Conservation (phyloP, 2,329 filamentous ascomycete species). For the Penicillium sp. region DNA sequence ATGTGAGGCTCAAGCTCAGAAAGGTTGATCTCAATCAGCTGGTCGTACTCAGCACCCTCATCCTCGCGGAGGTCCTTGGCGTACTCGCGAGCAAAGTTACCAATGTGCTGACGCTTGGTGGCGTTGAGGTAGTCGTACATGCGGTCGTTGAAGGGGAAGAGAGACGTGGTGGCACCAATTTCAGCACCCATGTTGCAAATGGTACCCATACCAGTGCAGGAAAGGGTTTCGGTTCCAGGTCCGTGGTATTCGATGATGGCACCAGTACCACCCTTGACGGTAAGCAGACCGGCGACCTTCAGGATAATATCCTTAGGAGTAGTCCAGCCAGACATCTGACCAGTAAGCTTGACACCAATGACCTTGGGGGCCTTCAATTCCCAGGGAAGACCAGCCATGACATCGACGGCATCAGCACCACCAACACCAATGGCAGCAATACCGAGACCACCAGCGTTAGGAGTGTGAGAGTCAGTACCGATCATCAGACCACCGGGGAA, state of each 20-base stretch:
- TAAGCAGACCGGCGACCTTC: slow-evolving; percentile 93
- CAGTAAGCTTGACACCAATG: slow-evolving; percentile 93
- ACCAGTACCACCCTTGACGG: slow-evolving; percentile 96
- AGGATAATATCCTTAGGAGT: slow-evolving; percentile 95
- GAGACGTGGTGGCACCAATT: slow-evolving; percentile 73
- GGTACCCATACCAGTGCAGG: slow-evolving; percentile 82
- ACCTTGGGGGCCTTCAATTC: slow-evolving; percentile 97
- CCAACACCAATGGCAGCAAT: slow-evolving; percentile 95
- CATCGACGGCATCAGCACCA: slow-evolving; percentile 96
- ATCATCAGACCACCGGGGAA: slow-evolving; percentile 98
- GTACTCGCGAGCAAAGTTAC: slow-evolving; percentile 81
- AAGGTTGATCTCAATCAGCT: slow-evolving; percentile 94
- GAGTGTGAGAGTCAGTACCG: slow-evolving; percentile 96
- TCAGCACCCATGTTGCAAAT: slow-evolving; percentile 68
- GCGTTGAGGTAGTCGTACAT: slow-evolving; percentile 95
- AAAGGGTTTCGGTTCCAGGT: slow-evolving; percentile 70
- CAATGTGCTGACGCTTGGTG: slow-evolving; percentile 87
- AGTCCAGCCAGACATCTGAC: slow-evolving; percentile 84
- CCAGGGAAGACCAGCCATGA: slow-evolving; percentile 96
- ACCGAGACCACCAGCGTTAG: slow-evolving; percentile 93
- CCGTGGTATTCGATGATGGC: slow-evolving; percentile 61
- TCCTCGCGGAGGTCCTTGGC: slow-evolving; percentile 82
- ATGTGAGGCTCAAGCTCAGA: slow-evolving; percentile 94
- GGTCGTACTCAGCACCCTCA: slow-evolving; percentile 88
- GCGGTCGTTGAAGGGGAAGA: slow-evolving; percentile 97